phyloP scores from a whole-genome alignment of 805 yeast genomes.

The Suhomyces xylopsoci region DNA sequence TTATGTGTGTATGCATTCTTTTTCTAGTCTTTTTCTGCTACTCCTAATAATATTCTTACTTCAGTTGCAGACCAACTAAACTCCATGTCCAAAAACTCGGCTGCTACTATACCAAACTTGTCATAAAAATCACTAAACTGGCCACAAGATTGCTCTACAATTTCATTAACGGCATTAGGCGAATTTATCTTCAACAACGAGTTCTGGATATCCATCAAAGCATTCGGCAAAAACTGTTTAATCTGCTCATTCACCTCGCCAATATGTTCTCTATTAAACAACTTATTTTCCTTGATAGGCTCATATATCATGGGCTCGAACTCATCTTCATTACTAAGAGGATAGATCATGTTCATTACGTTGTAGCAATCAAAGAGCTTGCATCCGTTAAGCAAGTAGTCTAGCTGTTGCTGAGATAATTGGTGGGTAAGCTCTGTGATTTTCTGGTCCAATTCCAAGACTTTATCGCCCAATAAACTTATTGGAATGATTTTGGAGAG shows the following conservation, averaged over 20 bases:
- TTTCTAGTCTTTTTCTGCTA: conserved; percentile 29
- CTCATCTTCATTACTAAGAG: conserved; percentile 43
- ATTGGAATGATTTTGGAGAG: conserved; percentile 51
- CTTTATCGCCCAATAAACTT: conserved; percentile 36
- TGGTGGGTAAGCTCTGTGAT: conserved; percentile 35
- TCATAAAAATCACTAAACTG: conserved; percentile 48
- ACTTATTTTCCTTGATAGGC: conserved; percentile 60
- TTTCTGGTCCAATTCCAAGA: conserved; percentile 30
- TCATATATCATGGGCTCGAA: conserved; percentile 62
- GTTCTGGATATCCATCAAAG: conserved; percentile 58
- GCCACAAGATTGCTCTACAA: conserved; percentile 48
- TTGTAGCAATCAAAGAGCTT: conserved; percentile 59
- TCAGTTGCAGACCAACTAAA: conserved; percentile 58
- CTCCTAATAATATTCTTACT: conserved; percentile 68
- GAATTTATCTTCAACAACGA: conserved; percentile 59
- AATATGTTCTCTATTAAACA: conserved; percentile 47
- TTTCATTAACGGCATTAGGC: conserved; percentile 57
- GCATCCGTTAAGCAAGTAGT: conserved; percentile 47
- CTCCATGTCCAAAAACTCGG: conserved; percentile 32
- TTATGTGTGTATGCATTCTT: no score
- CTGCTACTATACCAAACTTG: conserved; percentile 34
- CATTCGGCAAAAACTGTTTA: conserved; percentile 54
- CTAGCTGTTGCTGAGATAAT: conserved; percentile 46
- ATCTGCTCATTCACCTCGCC: conserved; percentile 43
- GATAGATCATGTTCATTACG: conserved; percentile 69